Evolutionary conservation across 163 green algal species (phyloP).

Genomic region (Volvox carteri): DNA sequence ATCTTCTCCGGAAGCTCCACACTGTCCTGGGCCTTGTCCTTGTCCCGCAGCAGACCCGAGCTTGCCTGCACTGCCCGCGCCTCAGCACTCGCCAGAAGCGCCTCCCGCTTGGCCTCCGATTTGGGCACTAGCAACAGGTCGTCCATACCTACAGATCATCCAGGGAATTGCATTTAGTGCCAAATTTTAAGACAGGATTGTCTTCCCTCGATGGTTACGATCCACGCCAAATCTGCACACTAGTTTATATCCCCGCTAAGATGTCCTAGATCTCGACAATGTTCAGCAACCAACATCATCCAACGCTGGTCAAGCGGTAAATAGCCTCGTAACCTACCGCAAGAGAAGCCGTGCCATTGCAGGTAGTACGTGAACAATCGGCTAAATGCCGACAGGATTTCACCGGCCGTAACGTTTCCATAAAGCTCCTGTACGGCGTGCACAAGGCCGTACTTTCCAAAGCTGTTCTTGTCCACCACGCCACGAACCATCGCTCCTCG

Average conservation of each 20-base stretch:
- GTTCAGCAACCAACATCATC: neutral
- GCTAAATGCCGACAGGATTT: slow-evolving; percentile 86
- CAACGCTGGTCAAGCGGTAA: too few species aligned
- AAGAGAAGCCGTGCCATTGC: slow-evolving; percentile 94
- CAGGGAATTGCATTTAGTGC: too few species aligned
- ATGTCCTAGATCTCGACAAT: too few species aligned
- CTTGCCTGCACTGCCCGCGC: slow-evolving; percentile 46
- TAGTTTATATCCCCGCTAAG: too few species aligned
- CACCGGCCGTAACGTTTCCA: slow-evolving; percentile 82
- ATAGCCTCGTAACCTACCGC: slow-evolving; percentile 70
- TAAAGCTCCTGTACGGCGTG: slow-evolving; percentile 98
- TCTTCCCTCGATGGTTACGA: too few species aligned
- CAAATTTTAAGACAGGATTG: too few species aligned
- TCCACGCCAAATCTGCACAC: too few species aligned
- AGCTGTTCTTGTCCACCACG: slow-evolving; percentile 96
- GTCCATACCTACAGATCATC: slow-evolving; percentile 77
- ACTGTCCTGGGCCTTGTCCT: neutral
- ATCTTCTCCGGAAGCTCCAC: neutral
- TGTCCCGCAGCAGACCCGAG: slow-evolving; percentile 24
- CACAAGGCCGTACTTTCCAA: slow-evolving; percentile 96
- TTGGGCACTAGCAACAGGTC: slow-evolving; percentile 88
- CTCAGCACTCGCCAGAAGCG: slow-evolving; percentile 79
- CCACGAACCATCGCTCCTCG: slow-evolving; percentile 85
- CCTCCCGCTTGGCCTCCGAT: slow-evolving; percentile 77
- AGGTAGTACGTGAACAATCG: slow-evolving; percentile 94